Conservation (phyloP, 176 grass and related monocot species). For the Zea luxurians region DNA sequence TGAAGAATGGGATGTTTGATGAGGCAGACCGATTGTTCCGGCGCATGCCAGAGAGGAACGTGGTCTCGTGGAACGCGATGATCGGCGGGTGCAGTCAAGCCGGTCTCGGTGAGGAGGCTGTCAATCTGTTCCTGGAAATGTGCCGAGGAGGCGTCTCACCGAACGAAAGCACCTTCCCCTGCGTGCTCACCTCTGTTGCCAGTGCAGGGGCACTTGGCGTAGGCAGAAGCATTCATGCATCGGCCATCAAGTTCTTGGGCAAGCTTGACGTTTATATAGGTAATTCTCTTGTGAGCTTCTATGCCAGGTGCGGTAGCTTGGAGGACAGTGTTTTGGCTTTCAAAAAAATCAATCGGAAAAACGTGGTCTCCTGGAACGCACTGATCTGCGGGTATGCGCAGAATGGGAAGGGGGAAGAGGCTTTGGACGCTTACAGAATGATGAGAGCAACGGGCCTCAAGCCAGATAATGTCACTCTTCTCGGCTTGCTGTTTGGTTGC, state of each 20-base stretch:
- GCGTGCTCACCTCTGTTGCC: conserved; percentile 56
- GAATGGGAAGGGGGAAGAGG: conserved; percentile 65
- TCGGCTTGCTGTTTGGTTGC: conserved; percentile 71
- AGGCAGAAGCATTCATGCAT: conserved; percentile 79
- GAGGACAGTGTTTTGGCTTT: conserved; percentile 74
- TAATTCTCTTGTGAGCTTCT: conserved; percentile 83
- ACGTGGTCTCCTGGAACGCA: conserved; percentile 71
- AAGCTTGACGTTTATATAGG: conserved; percentile 50
- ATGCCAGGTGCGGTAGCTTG: conserved; percentile 72
- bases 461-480: conserved; percentile 56
- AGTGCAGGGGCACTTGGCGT: conserved; percentile 63
- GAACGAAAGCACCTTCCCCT: conserved; percentile 62
- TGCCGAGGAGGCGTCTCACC: conserved; percentile 57
- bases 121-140: conserved; percentile 64
- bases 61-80: conserved; percentile 77
- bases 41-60: conserved; percentile 73
- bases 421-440: conserved; percentile 57
- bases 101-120: conserved; percentile 65
- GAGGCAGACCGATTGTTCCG: conserved; percentile 54
- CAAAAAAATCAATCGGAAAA: conserved; percentile 46
- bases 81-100: conserved; percentile 71
- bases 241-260: conserved; percentile 67
- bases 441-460: conserved; percentile 58
- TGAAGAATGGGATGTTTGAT: conserved; percentile 58
- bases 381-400: conserved; percentile 67